Evolutionary conservation across 257 asterid species (phyloP).

Genomic region (Capsicum baccatum): DNA sequence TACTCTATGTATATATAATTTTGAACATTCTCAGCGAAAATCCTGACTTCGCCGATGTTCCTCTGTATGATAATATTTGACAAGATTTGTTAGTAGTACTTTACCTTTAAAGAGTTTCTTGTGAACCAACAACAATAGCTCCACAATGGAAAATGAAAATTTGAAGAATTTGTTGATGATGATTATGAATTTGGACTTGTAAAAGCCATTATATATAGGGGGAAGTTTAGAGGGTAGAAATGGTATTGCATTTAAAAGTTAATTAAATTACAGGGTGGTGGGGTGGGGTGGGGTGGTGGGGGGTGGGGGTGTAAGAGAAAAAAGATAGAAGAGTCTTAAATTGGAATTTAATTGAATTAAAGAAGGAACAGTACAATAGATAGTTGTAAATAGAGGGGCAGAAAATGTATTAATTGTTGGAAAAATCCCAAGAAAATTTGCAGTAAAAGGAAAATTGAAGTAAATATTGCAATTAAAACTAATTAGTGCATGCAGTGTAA

Average conservation of each 20-base stretch:
- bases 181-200: conserved; percentile 31
- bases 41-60: neutral
- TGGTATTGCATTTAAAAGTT: conserved; percentile 44
- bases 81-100: neutral
- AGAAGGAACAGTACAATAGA: conserved; percentile 40
- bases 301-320: neutral
- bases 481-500: conserved; percentile 45
- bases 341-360: conserved; percentile 33
- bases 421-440: conserved; percentile 58
- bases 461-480: conserved; percentile 61
- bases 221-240: conserved; percentile 32
- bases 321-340: conserved; percentile 10
- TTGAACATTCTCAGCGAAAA: neutral
- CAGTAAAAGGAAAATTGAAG: conserved; percentile 66
- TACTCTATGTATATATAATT: neutral
- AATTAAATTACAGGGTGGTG: conserved; percentile 39
- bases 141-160: neutral
- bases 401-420: conserved; percentile 62
- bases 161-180: conserved; percentile 5
- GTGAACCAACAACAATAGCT: neutral
- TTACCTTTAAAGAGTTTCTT: neutral
- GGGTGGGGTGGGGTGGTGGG: conserved; percentile 25
- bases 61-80: neutral
- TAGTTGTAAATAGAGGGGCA: conserved; percentile 45
- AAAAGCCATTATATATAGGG: conserved; percentile 46